Base-by-base conservation (phyloP, 768 basidiomycete species). In the Hygrophoropsis aurantiaca region DNA sequence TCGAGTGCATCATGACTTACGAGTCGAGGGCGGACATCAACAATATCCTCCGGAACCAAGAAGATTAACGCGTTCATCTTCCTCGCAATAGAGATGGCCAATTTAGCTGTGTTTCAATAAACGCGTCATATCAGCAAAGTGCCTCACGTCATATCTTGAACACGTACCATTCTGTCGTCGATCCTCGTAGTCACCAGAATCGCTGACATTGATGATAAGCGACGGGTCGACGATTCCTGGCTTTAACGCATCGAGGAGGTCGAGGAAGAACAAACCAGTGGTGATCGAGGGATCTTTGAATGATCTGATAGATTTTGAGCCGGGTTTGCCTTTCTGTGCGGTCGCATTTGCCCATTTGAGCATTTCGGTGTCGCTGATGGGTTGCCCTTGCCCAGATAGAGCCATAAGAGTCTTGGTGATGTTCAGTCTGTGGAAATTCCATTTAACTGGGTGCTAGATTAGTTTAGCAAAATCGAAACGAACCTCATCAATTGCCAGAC, bases 401-500 rank as follows among this genome's bases (percentile, higher is more conserved):
- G 79, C 77, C 32, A 82, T 84, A 34, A 98, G 81, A 0, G 97
- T 98, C 66, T 93, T 88, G 20, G 84, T 83, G 58, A 99, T 97
- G 65, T 84, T 94, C 74, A 94, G 69, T 52, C 88, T 90, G 49
- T 6, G 32, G 9, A 23, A 41, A 15, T 11, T 13, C 20, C 16
- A 24, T 38, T 43, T 13, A 32, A 48, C 8, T 9, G 18, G 16
- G 35, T 36, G 1, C 18, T 18, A 26, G 18, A 10, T 11, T 11
- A 43, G 24, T 20, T n/a, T 4, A 48, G 19, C 20, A 23, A 20
- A 19, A n/a, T n/a, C n/a, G n/a, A 21, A 41, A 68, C 80, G 27
- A 40, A 89, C 88, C 90, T 74, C 94, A 97, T 97, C 44, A 97
- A 74, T 61, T 98, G 97, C 97, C 97, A 99, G 1, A 97, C 94